Base-by-base conservation (phyloP, 2,329 filamentous ascomycete genomes). In the Hypomyces rosellus region DNA sequence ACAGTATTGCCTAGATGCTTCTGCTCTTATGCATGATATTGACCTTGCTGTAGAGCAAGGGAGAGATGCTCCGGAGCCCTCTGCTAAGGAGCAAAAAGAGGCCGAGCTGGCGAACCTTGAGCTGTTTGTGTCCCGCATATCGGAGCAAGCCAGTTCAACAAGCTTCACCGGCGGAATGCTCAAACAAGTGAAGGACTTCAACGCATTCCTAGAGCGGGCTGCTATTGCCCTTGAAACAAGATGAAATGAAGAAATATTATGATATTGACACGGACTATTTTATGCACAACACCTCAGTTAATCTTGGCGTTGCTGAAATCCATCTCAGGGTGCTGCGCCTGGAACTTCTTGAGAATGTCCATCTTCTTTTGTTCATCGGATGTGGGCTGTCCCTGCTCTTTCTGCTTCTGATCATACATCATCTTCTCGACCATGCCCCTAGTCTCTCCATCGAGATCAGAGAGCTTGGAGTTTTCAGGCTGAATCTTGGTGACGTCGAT, bases 401-500 rank as follows among this genome's bases (percentile, higher is more conserved):
- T 99, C 75, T 97, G 91, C 59, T 88, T 79, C 77, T 99, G 93
- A 74, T 99, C 93, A 63, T 81, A 99, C 93, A 99, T 99, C 93
- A 99, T 99, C 82, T 99, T 99, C 82, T 99, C 93, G 41, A 99
- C 93, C 92, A 99, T 97, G 52, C 84, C 81, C 57, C 93, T 81
- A 48, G 93, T 99, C 77, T 95, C 88, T 54, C 93, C 93, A 65
- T 97, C 92, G 59, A 99, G 75, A 68, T 99, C 93, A 51, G 87
- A 85, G 63, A 99, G 77, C 69, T 90, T 95, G 65, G 86, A 91
- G 66, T 86, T 91, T 72, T 97, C 93, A 18, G 93, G 93, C 66
- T 85, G 82, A 70, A 99, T 97, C 76, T 96, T 96, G 61, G 85
- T 85, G 34, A 95, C 89, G 72, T 99, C 93, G 70, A 99, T 95